Conservation (phyloP, 176 grass and related monocot species). For the Aegilops sharonensis region DNA sequence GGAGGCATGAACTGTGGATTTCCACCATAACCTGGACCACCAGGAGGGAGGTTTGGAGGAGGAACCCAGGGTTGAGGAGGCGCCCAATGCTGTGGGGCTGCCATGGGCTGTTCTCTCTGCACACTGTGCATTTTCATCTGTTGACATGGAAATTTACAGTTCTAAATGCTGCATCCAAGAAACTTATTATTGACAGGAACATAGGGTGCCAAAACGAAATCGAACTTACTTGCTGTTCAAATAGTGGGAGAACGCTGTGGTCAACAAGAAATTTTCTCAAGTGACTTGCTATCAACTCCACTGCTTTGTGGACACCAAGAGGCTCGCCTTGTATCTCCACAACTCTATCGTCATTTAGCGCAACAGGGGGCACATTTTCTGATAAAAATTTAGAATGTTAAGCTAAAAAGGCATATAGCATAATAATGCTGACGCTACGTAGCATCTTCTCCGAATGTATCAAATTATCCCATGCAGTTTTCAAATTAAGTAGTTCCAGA, state of each 20-base stretch:
- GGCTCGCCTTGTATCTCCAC: slow-evolving; percentile 94
- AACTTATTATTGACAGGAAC: not conserved
- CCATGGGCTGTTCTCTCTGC: slow-evolving; percentile 61
- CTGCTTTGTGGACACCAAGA: slow-evolving; percentile 63
- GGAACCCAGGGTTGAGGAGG: slow-evolving; percentile 72
- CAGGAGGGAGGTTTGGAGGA: slow-evolving; percentile 47
- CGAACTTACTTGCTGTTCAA: slow-evolving; percentile 70
- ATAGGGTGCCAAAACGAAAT: not conserved
- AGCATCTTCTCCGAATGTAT: slow-evolving; percentile 7
- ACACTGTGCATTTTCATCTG: slow-evolving; percentile 66
- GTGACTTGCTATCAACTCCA: slow-evolving; percentile 81
- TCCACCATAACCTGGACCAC: slow-evolving; percentile 64
- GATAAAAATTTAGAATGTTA: slow-evolving; percentile 3
- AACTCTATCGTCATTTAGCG: slow-evolving; percentile 86
- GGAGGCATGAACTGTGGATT: slow-evolving; percentile 78
- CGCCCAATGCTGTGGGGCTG: slow-evolving; percentile 58
- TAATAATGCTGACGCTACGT: not conserved
- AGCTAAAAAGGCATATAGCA: slow-evolving; percentile 4
- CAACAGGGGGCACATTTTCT: slow-evolving; percentile 88
- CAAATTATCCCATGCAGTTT: not conserved
- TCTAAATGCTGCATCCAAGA: not conserved
- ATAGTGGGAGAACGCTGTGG: slow-evolving; percentile 77
- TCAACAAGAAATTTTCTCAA: slow-evolving; percentile 95
- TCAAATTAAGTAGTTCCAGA: not conserved
- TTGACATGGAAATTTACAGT: slow-evolving; percentile 27